A percentile compares a stretch with the other conserved stretches of the same genome.
phyloP scores from a whole-genome alignment of 164 flowering plant species.

The Stephania japonica region DNA sequence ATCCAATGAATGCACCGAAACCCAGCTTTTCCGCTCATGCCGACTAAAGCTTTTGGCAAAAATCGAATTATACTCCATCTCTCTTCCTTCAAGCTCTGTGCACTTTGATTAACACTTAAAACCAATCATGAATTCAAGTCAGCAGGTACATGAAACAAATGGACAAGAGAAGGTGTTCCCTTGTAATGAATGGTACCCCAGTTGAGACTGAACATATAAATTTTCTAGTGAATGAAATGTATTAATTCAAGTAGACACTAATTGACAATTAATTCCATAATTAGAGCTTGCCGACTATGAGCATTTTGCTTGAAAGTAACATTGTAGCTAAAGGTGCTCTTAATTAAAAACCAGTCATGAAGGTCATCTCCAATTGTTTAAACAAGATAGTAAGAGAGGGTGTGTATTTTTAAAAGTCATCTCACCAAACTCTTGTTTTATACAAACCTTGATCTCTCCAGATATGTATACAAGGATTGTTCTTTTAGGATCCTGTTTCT shows the following conservation, averaged over 20 bases:
- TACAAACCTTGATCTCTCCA: neutral
- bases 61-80: slow-evolving; percentile 28
- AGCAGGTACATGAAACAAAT: neutral
- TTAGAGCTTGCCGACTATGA: neutral
- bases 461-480: neutral
- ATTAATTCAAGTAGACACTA: neutral
- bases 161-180: neutral
- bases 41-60: slow-evolving; percentile 37
- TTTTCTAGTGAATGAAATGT: neutral
- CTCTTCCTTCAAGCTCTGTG: neutral
- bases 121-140: neutral
- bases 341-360: neutral
- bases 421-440: slow-evolving; percentile 2
- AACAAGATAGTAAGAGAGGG: neutral
- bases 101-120: neutral
- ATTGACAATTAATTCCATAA: too few species aligned
- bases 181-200: neutral
- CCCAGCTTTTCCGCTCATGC: slow-evolving; percentile 35
- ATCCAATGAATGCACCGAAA: slow-evolving; percentile 24
- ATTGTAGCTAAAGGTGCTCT: neutral
- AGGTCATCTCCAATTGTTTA: neutral
- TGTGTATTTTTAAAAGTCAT: neutral
- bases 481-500: neutral
- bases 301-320: neutral
- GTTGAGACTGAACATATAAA: neutral